Base-by-base conservation (phyloP, 2,329 filamentous ascomycete genomes). In the Trichoderma breve region DNA sequence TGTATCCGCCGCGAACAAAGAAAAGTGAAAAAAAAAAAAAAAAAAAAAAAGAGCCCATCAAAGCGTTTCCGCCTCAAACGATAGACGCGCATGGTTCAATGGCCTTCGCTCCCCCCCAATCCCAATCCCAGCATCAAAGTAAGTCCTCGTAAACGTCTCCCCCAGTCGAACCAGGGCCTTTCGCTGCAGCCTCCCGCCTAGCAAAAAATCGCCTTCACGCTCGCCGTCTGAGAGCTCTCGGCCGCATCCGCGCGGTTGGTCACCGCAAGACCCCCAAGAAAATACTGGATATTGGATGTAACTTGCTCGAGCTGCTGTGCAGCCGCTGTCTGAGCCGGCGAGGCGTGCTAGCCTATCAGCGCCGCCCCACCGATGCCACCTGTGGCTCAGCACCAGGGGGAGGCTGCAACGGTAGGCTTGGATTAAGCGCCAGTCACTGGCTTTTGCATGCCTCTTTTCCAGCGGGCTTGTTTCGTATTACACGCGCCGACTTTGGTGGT, bases 291-390 rank as follows among this genome's bases (percentile, higher is more conserved):
- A 53, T 53, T 53, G 47, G 47, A 53, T 53, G 47, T 12, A 24
- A 53, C 47, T 53, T 24, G 47, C 47, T 7, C n/a, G 21, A 53
- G 55, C 30, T 69, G 55, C 57, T 43, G 55, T 68, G 60, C 65
- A 71, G 70, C 73, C 73, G 73, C 71, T 53, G 71, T 62, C 18
- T 72, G 28, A 36, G 11, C 3, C 68, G 70, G 61, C 65, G 71
- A 68, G 72, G 71, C 71, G 70, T 75, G 73, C 34, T 73, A 72
- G 73, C 78, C 78, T 78, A 79, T 79, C 77, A 72, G 71, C 60
- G 62, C 18, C 15, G 57, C 71, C 67, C 73, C 75, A 74, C 75
- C 36, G 57, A 26, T 39, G 71, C 64, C 60, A 69, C 70, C 60
- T 72, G 66, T 70, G 64, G 66, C 71, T 51, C 34, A 32, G 43